A percentile compares a stretch with the other conserved stretches of the same genome.
phyloP scores from a whole-genome alignment of 2,329 filamentous ascomycete species.

The Graphilbum sp. region DNA sequence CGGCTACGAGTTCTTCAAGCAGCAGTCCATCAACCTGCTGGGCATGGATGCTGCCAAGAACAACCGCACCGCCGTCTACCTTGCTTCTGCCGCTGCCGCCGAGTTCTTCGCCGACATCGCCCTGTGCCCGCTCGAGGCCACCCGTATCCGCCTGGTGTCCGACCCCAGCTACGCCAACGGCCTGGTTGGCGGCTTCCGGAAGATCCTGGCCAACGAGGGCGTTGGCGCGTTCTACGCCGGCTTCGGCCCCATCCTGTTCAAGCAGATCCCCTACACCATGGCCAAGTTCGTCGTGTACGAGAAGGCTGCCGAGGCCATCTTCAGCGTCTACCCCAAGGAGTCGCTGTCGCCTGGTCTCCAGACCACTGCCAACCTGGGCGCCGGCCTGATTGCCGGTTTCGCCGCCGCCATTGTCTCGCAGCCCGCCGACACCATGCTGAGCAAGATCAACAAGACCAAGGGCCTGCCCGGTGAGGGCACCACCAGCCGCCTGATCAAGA shows the following conservation, averaged over 20 bases:
- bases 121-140: constrained; percentile 72
- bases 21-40: constrained; percentile 58
- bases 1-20: constrained; percentile 81
- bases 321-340: constrained; percentile 48
- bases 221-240: constrained; percentile 66
- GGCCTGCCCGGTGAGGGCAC: constrained; percentile 66
- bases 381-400: constrained; percentile 43
- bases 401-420: constrained; percentile 67
- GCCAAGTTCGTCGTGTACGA: constrained; percentile 80
- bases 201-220: constrained; percentile 61
- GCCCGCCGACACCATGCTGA: constrained; percentile 74
- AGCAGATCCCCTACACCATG: constrained; percentile 78
- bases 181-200: constrained; percentile 53
- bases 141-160: constrained; percentile 70
- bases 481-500: constrained; percentile 60
- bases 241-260: constrained; percentile 65
- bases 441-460: constrained; percentile 82
- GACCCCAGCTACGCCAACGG: constrained; percentile 62
- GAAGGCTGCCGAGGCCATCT: constrained; percentile 58
- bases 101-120: constrained; percentile 54
- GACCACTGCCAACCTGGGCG: constrained; percentile 50
- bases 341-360: constrained; percentile 45
- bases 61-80: constrained; percentile 59
- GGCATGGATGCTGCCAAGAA: constrained; percentile 54
- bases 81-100: constrained; percentile 40